Conservation (phyloP, 2,329 filamentous ascomycete genomes). For the Pyrenophora tritici-repentis region DNA sequence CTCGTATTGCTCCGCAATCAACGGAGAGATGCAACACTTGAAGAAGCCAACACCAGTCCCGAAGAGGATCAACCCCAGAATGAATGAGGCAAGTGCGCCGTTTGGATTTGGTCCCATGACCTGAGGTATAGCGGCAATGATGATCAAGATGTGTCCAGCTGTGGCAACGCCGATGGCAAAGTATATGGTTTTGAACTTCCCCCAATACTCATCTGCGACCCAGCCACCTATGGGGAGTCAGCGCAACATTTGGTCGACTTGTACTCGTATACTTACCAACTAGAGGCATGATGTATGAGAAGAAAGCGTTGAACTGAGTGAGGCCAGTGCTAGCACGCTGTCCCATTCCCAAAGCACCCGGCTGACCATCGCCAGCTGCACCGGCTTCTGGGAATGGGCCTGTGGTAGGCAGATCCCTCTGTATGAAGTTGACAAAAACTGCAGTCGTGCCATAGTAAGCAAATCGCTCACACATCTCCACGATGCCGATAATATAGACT, state of each 20-base stretch:
- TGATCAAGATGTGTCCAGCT: conserved; percentile 58
- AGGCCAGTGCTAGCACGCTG: conserved; percentile 34
- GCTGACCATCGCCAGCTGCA: conserved; percentile 40
- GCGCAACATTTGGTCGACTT: not conserved
- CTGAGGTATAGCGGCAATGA: conserved; percentile 58
- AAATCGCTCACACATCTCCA: conserved; percentile 40
- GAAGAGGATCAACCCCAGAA: conserved; percentile 53
- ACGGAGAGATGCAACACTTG: conserved; percentile 56
- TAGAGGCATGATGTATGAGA: conserved; percentile 34
- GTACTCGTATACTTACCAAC: conserved; percentile 23
- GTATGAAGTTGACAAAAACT: conserved; percentile 39
- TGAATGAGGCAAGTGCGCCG: conserved; percentile 53
- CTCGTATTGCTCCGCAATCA: conserved; percentile 71
- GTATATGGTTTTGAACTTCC: conserved; percentile 63
- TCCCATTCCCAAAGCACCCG: conserved; percentile 36
- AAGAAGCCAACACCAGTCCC: conserved; percentile 52
- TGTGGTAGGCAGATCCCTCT: conserved; percentile 54
- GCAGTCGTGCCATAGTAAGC: conserved; percentile 40
- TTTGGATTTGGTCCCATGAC: conserved; percentile 41
- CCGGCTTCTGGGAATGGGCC: conserved; percentile 57
- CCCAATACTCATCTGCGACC: conserved; percentile 63
- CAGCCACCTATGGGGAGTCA: conserved; percentile 59
- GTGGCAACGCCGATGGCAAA: conserved; percentile 63
- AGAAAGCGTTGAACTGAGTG: conserved; percentile 27
- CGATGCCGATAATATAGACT: conserved; percentile 35